Evolutionary conservation across 2,329 filamentous ascomycete genomes (phyloP).

Genomic region (Dactylellina haptotyla): DNA sequence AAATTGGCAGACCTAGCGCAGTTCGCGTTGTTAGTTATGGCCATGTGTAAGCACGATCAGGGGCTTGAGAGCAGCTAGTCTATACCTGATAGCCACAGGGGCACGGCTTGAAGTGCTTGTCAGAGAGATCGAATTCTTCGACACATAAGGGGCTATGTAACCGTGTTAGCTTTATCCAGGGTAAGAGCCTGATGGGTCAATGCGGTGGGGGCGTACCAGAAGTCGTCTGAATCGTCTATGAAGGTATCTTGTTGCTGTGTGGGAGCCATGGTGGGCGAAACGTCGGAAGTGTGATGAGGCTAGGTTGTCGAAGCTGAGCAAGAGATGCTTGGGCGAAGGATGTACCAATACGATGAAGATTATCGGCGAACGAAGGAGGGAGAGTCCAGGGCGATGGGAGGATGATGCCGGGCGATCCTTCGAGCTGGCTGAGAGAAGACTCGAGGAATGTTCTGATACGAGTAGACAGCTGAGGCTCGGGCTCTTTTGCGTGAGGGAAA

Average conservation of each 20-base stretch:
- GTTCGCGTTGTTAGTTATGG: background rate
- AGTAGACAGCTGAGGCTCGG: background rate
- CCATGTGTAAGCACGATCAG: slow-evolving; percentile 50
- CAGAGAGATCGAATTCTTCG: slow-evolving; percentile 97
- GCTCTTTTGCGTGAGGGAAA: background rate
- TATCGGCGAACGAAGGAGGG: background rate
- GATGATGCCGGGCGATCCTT: background rate
- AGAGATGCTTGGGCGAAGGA: background rate
- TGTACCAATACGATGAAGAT: slow-evolving; percentile 3
- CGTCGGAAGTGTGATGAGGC: slow-evolving; percentile 14
- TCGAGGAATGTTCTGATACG: background rate
- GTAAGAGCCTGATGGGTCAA: background rate
- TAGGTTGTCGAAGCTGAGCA: background rate
- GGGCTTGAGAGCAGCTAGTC: slow-evolving; percentile 13
- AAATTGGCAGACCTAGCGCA: slow-evolving; percentile 90
- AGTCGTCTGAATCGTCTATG: slow-evolving; percentile 77
- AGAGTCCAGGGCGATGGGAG: background rate
- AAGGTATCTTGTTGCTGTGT: slow-evolving; percentile 70
- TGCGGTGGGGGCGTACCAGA: slow-evolving; percentile 67
- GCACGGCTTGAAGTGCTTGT: slow-evolving; percentile 96
- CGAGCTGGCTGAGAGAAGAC: background rate
- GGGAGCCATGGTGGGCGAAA: slow-evolving; percentile 67
- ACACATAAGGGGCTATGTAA: slow-evolving; percentile 87
- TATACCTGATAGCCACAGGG: slow-evolving; percentile 98
- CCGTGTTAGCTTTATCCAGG: slow-evolving; percentile 56